Percentiles rank a stretch among this genome's conserved stretches.
Evolutionary conservation across 2,329 filamentous ascomycete species (phyloP).

Genomic region (Colletotrichum destructivum): DNA sequence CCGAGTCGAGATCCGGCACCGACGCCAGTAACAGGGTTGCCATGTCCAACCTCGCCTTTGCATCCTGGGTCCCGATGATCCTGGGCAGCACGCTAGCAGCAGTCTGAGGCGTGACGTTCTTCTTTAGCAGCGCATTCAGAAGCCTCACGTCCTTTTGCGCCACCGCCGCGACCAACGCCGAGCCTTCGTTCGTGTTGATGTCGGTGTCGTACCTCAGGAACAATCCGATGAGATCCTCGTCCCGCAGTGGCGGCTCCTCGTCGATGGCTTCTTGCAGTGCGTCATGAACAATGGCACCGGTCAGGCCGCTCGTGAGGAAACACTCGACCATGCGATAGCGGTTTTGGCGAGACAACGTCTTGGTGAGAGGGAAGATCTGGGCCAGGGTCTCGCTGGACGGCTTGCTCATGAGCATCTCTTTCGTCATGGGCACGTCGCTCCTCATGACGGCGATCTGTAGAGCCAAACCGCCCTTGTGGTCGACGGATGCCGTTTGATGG

Average conservation of each 20-base stretch:
- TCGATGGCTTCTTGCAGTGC: conserved; percentile 69
- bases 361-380: conserved; percentile 64
- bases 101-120: conserved; percentile 62
- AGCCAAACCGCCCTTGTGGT: conserved; percentile 67
- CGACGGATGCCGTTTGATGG: conserved; percentile 67
- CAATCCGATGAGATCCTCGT: conserved; percentile 67
- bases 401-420: conserved; percentile 61
- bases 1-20: conserved; percentile 59
- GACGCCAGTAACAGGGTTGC: conserved; percentile 62
- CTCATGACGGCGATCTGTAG: conserved; percentile 64
- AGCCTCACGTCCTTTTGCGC: conserved; percentile 63
- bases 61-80: conserved; percentile 63
- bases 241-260: conserved; percentile 62
- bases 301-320: conserved; percentile 65
- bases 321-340: conserved; percentile 65
- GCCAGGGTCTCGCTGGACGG: conserved; percentile 64
- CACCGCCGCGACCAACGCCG: conserved; percentile 65
- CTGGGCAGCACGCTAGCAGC: conserved; percentile 63
- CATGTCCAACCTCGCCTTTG: conserved; percentile 61
- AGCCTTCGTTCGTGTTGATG: conserved; percentile 67
- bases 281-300: conserved; percentile 62
- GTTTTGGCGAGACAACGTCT: conserved; percentile 57
- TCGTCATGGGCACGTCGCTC: conserved; percentile 60
- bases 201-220: conserved; percentile 68
- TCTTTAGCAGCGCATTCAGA: conserved; percentile 60